These are phyloP conservation scores for Dothidotthia symphoricarpi DNA, from an alignment of 2,329 filamentous ascomycete species.

Conservation along the genomic window DNA sequence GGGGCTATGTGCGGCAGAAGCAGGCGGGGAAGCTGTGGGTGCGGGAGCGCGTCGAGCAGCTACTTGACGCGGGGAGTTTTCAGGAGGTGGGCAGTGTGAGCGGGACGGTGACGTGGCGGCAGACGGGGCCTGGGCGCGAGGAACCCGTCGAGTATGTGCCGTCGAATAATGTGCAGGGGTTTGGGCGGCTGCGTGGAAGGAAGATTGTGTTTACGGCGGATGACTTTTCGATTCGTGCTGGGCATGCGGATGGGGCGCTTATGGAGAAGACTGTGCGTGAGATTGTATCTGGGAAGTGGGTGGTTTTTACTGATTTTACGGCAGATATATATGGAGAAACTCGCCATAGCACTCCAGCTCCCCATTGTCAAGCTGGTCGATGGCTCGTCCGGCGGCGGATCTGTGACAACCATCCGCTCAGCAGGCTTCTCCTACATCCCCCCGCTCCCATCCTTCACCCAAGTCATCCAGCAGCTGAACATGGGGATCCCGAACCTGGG, in stretches of 20 bases:
- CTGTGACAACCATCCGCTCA: constrained; percentile 58
- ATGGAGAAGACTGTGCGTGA: constrained; percentile 53
- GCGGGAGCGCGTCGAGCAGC: constrained; percentile 57
- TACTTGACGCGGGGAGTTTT: constrained; percentile 59
- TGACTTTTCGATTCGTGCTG: constrained; percentile 62
- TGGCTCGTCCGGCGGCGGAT: constrained; percentile 62
- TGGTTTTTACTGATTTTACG: constrained; percentile 13
- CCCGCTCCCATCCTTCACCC: constrained; percentile 53
- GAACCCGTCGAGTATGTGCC: constrained; percentile 55
- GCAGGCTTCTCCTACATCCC: constrained; percentile 61
- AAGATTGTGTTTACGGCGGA: constrained; percentile 62
- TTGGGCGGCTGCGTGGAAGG: constrained; percentile 54
- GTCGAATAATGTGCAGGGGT: constrained; percentile 63
- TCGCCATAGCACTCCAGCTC: constrained; percentile 56
- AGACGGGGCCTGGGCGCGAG: constrained; percentile 46
- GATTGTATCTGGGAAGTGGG: neutral
- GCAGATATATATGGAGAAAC: constrained; percentile 59
- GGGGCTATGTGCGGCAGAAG: constrained; percentile 63
- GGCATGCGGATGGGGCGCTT: constrained; percentile 62
- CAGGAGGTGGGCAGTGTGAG: constrained; percentile 61
- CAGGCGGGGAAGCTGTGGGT: constrained; percentile 65
- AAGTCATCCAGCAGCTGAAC: constrained; percentile 59
- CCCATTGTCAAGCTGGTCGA: constrained; percentile 65
- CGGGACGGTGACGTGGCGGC: constrained; percentile 59
- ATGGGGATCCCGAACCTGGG: constrained; percentile 64